These are phyloP conservation scores for Aspergillus ostianus DNA, from an alignment of 495 filamentous ascomycete genomes.

Conservation along the genomic window DNA sequence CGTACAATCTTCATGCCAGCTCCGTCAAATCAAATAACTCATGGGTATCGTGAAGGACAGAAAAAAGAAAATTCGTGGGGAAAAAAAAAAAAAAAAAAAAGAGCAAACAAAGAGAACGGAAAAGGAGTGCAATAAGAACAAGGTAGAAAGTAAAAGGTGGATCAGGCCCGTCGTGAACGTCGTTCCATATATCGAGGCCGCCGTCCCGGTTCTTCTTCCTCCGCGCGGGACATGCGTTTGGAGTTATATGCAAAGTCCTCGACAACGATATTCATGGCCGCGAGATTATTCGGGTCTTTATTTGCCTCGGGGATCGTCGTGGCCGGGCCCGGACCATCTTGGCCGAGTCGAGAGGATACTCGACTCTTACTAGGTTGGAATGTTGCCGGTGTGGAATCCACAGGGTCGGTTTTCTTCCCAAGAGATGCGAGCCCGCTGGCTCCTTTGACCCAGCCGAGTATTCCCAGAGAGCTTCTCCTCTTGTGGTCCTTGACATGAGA, in stretches of 20 bases:
- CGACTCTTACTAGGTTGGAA: slow-evolving; percentile 3
- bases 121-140: background rate
- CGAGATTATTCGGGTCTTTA: slow-evolving; percentile 9
- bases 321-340: slow-evolving; percentile 10
- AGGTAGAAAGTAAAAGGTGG: background rate
- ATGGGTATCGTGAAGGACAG: background rate
- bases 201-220: slow-evolving; percentile 26
- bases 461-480: slow-evolving; percentile 39
- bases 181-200: slow-evolving; percentile 42
- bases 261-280: slow-evolving; percentile 12
- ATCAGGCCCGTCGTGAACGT: slow-evolving; percentile 30
- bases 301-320: slow-evolving; percentile 16
- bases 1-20: background rate
- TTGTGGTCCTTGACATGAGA: slow-evolving; percentile 38
- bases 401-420: slow-evolving; percentile 23
- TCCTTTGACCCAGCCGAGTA: slow-evolving; percentile 47
- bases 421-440: slow-evolving; percentile 29
- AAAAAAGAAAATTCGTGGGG: background rate
- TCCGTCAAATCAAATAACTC: background rate
- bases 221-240: slow-evolving; percentile 14
- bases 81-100: background rate
- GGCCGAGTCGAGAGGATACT: slow-evolving; percentile 10
- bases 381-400: slow-evolving; percentile 15
- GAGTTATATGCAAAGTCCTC: slow-evolving; percentile 21
- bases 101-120: background rate